These are phyloP conservation scores for Mucor piriformis DNA, from an alignment of 371 early-diverging fungal species.

Conservation along the genomic window DNA sequence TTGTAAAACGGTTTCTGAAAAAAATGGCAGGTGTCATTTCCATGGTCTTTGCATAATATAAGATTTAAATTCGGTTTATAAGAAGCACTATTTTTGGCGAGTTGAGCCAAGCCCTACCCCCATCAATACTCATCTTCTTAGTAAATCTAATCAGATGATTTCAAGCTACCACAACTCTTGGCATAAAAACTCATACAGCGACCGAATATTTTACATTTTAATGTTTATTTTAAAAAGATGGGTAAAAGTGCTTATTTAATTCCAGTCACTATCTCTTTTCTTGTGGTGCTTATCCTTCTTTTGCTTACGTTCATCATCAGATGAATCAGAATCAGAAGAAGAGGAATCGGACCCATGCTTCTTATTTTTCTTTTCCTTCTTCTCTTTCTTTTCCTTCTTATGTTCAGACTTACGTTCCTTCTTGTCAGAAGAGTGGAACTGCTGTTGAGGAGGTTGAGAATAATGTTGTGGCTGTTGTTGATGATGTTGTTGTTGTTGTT, in stretches of 20 bases:
- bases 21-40: too few species aligned
- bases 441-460: background rate
- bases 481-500: background rate
- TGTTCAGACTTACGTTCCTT: conserved; percentile 1
- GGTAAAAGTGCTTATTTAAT: background rate
- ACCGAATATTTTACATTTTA: too few species aligned
- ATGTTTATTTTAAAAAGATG: too few species aligned
- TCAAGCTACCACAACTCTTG: too few species aligned
- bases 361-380: conserved; percentile 15
- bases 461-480: background rate
- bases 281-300: conserved; percentile 20
- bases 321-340: conserved; percentile 21
- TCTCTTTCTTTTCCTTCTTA: conserved; percentile 14
- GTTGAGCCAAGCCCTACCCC: too few species aligned
- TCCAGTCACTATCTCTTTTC: conserved; percentile 17
- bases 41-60: too few species aligned
- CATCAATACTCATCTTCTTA: too few species aligned
- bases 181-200: too few species aligned
- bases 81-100: too few species aligned
- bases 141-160: too few species aligned
- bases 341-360: conserved; percentile 16
- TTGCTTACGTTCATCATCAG: conserved; percentile 13
- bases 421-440: conserved; percentile 10
- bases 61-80: too few species aligned
- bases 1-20: too few species aligned